Conservation (phyloP, 108 stramenopile species). For the Pseudonitzschia multistriata region DNA sequence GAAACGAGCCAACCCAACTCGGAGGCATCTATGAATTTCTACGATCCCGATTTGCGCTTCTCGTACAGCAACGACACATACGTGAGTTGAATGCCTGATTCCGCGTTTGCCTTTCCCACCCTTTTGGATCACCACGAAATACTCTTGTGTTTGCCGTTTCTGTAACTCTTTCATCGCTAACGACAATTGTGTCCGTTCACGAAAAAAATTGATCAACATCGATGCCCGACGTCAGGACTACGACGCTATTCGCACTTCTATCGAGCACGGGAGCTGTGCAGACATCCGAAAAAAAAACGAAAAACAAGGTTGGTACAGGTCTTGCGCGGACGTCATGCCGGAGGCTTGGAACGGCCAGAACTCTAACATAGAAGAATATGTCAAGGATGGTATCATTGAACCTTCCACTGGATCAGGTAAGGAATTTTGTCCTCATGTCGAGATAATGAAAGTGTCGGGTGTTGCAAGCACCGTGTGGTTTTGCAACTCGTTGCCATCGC, state of each 20-base stretch:
- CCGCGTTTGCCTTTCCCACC: not conserved
- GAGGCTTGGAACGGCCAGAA: slow-evolving; percentile 37
- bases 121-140: not conserved
- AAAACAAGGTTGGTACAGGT: slow-evolving; percentile 10
- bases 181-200: no score
- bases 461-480: not conserved
- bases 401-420: slow-evolving; percentile 2
- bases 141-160: no score
- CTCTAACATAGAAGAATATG: not conserved
- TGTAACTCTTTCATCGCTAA: no score
- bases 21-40: slow-evolving; percentile 28
- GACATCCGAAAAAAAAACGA: not conserved
- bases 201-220: no score
- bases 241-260: slow-evolving; percentile 21
- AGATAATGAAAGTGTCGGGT: not conserved
- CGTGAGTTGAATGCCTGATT: not conserved
- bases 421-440: not conserved
- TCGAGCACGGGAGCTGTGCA: slow-evolving; percentile 14
- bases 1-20: slow-evolving; percentile 13
- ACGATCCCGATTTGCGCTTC: slow-evolving; percentile 19
- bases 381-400: slow-evolving; percentile 19
- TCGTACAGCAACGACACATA: slow-evolving; percentile 21
- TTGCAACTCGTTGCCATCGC: not conserved
- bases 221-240: no score
- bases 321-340: slow-evolving; percentile 26